Conservation (phyloP, 140 eudicot genomes). For the Cichorium intybus region DNA sequence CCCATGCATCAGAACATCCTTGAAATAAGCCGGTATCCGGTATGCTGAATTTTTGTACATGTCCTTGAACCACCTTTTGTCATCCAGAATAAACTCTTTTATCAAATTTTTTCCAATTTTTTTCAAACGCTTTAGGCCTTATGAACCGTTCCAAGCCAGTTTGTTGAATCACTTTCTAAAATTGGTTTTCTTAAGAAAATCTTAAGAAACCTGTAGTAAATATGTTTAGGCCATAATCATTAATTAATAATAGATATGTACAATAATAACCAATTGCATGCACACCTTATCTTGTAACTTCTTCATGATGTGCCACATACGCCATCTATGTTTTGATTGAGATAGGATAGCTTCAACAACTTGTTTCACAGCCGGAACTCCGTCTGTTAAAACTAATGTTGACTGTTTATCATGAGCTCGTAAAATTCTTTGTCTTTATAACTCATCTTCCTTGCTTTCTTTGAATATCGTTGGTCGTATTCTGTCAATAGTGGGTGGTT, state of each 20-base stretch:
- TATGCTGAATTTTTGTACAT: background rate
- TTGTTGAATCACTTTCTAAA: too few relatives aligned
- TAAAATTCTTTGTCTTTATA: background rate
- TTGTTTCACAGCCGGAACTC: background rate
- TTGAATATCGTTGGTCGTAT: too few relatives aligned
- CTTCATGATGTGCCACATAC: background rate
- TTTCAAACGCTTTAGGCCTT: too few relatives aligned
- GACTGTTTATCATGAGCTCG: background rate
- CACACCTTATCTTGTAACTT: background rate
- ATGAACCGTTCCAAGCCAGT: too few relatives aligned
- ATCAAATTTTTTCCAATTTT: background rate
- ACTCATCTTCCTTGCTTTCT: too few relatives aligned
- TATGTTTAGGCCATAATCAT: too few relatives aligned
- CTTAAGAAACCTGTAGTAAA: background rate
- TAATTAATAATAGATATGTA: too few relatives aligned
- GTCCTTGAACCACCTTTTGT: background rate
- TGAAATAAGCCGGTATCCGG: background rate
- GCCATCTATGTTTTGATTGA: background rate
- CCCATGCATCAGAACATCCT: background rate
- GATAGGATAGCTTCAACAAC: background rate
- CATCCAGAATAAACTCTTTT: background rate
- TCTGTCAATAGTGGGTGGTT: too few relatives aligned
- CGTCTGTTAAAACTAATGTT: background rate
- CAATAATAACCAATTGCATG: background rate
- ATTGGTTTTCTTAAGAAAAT: too few relatives aligned